Base-by-base conservation (phyloP, 345 rosid species). In the Eucalyptus dawsonii region DNA sequence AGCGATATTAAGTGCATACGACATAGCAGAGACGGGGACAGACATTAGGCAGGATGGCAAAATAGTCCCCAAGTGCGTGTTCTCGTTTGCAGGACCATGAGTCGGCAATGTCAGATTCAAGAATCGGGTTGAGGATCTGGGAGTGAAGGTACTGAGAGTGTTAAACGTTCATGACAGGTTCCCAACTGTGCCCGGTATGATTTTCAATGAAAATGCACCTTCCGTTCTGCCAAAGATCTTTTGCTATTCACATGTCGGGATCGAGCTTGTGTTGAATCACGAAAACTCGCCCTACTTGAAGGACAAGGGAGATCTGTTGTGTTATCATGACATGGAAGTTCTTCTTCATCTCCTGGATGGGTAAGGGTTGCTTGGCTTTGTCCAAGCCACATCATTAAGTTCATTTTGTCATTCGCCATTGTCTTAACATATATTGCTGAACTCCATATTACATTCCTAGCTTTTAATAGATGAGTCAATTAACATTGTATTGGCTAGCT, bases 171-270 rank as follows among this genome's bases (percentile, higher is more conserved):
- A 91, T 6, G 91, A 92, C 58, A 45, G 53, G 87, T 90, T 92
- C 17, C 91, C 90, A 5, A 51, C 45, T 13, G 17, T 83, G 42
- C 93, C 93, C 1, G 91, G 91, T n/a, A 37, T 91, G 15, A n/a
- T 92, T 54, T 80, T 89, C 45, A 92, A 91, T 27, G 91, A 91
- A 76, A 85, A 50, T 40, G 14, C 87, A 14, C 87, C 69, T 56
- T n/a, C 8, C 4, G 4, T 24, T 12, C 5, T n/a, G 80, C n/a
- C 17, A 22, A 31, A 53, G 25, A 47, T 22, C 22, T 8, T 2
- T 11, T 87, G 91, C 76, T 90, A 91, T 87, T 69, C 91, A 12
- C 92, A 91, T 80, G 91, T 90, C 6, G 91, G 93, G 17, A 88
- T 25, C n/a, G 89, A 91, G 69, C 83, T 90, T 44, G 65, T 86